Percentiles rank a stretch among this genome's conserved stretches.
Conservation (phyloP, 2,329 filamentous ascomycete genomes). For the Cordyceps militaris region DNA sequence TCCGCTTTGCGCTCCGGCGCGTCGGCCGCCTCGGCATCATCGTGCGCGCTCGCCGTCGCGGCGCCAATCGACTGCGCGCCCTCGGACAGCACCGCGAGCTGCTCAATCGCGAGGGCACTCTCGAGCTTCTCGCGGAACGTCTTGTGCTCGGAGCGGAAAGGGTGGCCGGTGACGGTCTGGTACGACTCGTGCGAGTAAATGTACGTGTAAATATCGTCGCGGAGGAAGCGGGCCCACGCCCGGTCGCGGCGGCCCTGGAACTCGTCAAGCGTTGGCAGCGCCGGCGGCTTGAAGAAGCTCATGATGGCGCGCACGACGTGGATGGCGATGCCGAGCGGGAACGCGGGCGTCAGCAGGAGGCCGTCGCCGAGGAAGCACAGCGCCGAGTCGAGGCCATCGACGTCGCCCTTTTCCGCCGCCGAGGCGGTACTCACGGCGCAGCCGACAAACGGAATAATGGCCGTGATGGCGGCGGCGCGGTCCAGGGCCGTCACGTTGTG, state of each 20-base stretch:
- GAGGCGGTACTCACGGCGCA: background rate
- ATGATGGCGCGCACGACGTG: slow-evolving; percentile 2
- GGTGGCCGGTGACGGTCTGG: background rate
- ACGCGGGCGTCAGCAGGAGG: background rate
- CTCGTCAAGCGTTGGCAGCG: background rate
- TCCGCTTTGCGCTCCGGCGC: background rate
- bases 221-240: background rate
- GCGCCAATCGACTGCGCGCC: slow-evolving; percentile 4
- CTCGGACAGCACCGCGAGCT: background rate
- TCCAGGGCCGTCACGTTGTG: slow-evolving; percentile 4
- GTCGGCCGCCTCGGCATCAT: background rate
- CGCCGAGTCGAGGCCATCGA: background rate
- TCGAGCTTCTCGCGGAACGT: background rate
- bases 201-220: background rate
- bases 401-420: background rate
- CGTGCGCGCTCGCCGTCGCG: background rate
- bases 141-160: background rate
- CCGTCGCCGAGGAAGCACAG: slow-evolving; percentile 3
- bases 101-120: background rate
- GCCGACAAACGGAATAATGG: slow-evolving; percentile 4
- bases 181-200: background rate
- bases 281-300: background rate
- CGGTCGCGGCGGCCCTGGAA: background rate
- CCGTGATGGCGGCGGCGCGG: background rate
- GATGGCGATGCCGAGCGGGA: background rate